Percentiles rank a stretch among this genome's conserved stretches.
phyloP scores from a whole-genome alignment of 768 basidiomycete genomes.

The Tricholomella constricta region DNA sequence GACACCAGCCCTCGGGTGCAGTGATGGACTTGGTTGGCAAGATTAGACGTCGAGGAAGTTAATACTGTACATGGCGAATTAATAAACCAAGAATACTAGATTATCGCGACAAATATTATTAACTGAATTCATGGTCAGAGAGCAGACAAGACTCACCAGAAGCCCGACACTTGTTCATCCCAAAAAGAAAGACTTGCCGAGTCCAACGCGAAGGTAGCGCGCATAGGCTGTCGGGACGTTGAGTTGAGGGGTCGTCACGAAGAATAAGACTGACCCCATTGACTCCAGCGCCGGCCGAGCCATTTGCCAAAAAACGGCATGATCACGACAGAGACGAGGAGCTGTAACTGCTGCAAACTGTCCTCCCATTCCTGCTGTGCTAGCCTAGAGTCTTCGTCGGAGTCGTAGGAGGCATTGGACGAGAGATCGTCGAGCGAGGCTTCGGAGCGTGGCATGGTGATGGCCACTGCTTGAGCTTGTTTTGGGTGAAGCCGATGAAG shows the following conservation, averaged over 20 bases:
- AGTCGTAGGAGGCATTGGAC: conserved; percentile 55
- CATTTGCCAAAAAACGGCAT: conserved; percentile 89
- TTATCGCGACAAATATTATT: not conserved
- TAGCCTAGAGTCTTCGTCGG: conserved; percentile 70
- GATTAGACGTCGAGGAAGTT: conserved; percentile 39
- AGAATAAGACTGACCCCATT: conserved; percentile 66
- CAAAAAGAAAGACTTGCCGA: conserved; percentile 65
- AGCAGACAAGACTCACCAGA: not conserved
- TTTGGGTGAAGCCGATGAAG: not conserved
- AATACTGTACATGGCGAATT: conserved; percentile 4
- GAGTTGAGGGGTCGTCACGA: conserved; percentile 1
- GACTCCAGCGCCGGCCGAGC: conserved; percentile 82
- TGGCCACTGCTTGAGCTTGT: not conserved
- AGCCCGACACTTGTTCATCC: conserved; percentile 31
- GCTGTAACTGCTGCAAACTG: conserved; percentile 79
- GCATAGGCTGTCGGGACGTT: conserved; percentile 54
- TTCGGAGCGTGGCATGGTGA: conserved; percentile 60
- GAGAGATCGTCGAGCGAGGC: conserved; percentile 63
- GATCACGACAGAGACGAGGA: conserved; percentile 77
- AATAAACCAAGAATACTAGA: not conserved
- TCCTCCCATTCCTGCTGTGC: conserved; percentile 95
- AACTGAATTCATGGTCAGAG: not conserved
- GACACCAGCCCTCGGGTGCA: conserved; percentile 45
- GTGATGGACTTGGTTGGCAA: conserved; percentile 51
- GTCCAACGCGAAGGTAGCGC: conserved; percentile 68